Percentiles rank a stretch among this genome's conserved stretches.
Evolutionary conservation across 345 rosid species (phyloP).

Genomic region (Passiflora organensis): DNA sequence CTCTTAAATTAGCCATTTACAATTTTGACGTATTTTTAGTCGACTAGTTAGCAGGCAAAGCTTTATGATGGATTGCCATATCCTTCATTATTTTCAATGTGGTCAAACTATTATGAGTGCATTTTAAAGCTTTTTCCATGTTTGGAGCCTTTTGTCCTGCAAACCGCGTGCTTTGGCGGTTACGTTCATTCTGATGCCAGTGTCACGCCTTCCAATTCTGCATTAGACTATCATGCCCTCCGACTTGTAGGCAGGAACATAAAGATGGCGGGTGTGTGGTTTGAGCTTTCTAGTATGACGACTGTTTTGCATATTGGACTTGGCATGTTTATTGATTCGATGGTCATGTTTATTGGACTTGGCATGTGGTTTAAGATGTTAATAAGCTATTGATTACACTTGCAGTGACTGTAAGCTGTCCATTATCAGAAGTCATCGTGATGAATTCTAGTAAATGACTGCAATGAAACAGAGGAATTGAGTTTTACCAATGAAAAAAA

Average conservation of each 20-base stretch:
- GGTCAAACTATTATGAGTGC: no score
- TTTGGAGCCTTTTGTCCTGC: no score
- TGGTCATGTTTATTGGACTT: not conserved
- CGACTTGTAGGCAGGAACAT: no score
- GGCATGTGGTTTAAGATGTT: slow-evolving; percentile 11
- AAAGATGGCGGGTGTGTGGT: no score
- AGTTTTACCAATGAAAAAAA: slow-evolving; percentile 19
- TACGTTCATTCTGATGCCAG: no score
- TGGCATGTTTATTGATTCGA: slow-evolving; percentile 5
- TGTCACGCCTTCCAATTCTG: no score
- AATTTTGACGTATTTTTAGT: slow-evolving; percentile 23
- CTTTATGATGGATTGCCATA: slow-evolving; percentile 6
- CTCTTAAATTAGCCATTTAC: not conserved
- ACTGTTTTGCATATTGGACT: not conserved
- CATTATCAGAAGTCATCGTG: not conserved
- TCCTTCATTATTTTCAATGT: not conserved
- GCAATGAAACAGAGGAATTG: slow-evolving; percentile 4
- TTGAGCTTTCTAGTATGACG: no score
- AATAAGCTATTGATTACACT: slow-evolving; percentile 24
- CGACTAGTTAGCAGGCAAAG: slow-evolving; percentile 9
- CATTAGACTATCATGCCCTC: no score
- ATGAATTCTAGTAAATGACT: not conserved
- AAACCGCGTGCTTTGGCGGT: no score
- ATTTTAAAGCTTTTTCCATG: no score
- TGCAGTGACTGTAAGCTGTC: slow-evolving; percentile 1